Base-by-base conservation (phyloP, 768 basidiomycete species). In the Psilocybe cubensis region DNA sequence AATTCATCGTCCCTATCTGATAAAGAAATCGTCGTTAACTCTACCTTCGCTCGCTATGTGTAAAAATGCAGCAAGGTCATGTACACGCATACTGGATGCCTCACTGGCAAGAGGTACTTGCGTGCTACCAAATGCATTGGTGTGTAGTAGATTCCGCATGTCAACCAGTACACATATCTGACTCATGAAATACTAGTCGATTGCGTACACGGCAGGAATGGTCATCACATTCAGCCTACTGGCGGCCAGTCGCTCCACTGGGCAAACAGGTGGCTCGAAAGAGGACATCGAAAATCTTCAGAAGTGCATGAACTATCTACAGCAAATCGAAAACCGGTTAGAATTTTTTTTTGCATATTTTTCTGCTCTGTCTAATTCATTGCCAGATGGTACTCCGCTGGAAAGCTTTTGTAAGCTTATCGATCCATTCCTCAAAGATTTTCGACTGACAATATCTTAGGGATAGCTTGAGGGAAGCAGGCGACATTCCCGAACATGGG, bases 31-130 rank as follows among this genome's bases (percentile, higher is more conserved):
- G 5, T 48, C 65, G 3, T 63, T 81, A 17, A 74, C 79, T 1
- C 78, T 81, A 52, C 81, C 85, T 9, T 88, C 85, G 0, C 77
- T 87, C 11, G 83, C 87, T 1, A 88, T 87, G 54, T 91, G 86
- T 66, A 80, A 86, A 24, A 79, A 91, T 55, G 84, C 93, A 1
- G 89, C 92, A 1, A 77, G 92, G 9, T 86, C 87, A 0, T 88
- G 83, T 58, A 82, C 80, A 21, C 89, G 88, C 56, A 77, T 94
- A 27, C 70, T 89, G 50, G 89, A 91, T 57, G 73, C 79, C 4
- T 76, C 81, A 40, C 70, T 78, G 45, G 71, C 66, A 42, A 72
- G 79, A 20, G 69, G 67, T 9, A 43, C 63, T 1, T 61, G 62
- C 20, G 63, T 71, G 11, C 59, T 68, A 45, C 71, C 74, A 0